Base-by-base conservation (phyloP, 208 protist genomes). In the Trichomonas vaginalis region DNA sequence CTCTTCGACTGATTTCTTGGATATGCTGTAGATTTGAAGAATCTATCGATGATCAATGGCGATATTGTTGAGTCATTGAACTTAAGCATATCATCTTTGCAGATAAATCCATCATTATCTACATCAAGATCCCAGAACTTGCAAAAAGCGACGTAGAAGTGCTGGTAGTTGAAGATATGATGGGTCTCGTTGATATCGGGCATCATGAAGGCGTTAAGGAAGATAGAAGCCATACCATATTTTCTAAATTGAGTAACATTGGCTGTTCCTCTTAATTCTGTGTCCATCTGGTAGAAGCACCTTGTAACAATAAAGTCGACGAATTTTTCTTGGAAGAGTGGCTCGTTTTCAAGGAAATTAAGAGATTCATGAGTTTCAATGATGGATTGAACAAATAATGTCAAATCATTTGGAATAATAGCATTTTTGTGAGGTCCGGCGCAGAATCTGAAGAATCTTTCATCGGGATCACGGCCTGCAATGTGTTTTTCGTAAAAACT, bases 161-260 rank as follows among this genome's bases (percentile, higher is more conserved):
- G 86, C n/a, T 92, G 86, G 35, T 92, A 92, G 45, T 92, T 92
- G 45, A 92, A 92, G 3, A 92, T 92, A 51, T 92, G 86, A 15
- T 92, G 86, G 0, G 86, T 27, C 10, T 92, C 86, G 35, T 92
- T 92, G 21, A 92, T 45, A 92, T 92, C 86, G 48, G 12, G 86
- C 86, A 92, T 92, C 37, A 17, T 46, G 14, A 48, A 42, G 0
- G 86, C 86, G 17, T 92, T 92, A 40, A 39, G 45, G 32, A 92
- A 92, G 35, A 51, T 39, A 39, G 45, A 23, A 27, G 86, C 86
- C 3, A 92, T 35, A 39, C 46, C 86, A 23, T 48, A 48, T 15
- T 92, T 92, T 92, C 86, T 23, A 27, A 92, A 51, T 47, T 92
- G 86, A 35, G 15, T 17, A 23, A 92, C 17, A 12, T 21, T 15